phyloP scores from a whole-genome alignment of 495 filamentous ascomycete species.

The Lasiosphaeria miniovina region DNA sequence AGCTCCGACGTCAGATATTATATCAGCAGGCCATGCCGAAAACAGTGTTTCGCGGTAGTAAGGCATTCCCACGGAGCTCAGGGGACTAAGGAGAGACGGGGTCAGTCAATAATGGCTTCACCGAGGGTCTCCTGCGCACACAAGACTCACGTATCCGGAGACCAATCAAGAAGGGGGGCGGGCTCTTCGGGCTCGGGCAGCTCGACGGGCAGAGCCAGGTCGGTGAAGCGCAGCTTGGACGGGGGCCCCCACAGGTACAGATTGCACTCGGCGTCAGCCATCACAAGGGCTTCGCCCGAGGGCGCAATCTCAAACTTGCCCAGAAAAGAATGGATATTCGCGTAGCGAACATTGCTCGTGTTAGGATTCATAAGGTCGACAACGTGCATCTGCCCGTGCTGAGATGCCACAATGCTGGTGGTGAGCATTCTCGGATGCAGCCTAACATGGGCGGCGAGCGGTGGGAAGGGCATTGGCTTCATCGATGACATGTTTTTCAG shows the following conservation, averaged over 20 bases:
- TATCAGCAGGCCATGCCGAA: slow-evolving; percentile 83
- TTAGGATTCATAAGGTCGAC: slow-evolving; percentile 95
- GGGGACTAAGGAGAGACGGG: slow-evolving; percentile 49
- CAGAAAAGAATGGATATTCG: slow-evolving; percentile 63
- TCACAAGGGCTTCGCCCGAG: slow-evolving; percentile 81
- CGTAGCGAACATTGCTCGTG: slow-evolving; percentile 83
- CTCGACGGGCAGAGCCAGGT: slow-evolving; percentile 74
- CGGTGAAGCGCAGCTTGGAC: slow-evolving; percentile 83
- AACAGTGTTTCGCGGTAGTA: slow-evolving; percentile 85
- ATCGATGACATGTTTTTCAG: slow-evolving; percentile 80
- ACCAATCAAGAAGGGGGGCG: slow-evolving; percentile 56
- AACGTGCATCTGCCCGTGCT: slow-evolving; percentile 87
- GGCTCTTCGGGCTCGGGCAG: slow-evolving; percentile 62
- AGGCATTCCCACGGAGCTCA: slow-evolving; percentile 86
- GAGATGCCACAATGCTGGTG: slow-evolving; percentile 85
- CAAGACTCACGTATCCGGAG: slow-evolving; percentile 59
- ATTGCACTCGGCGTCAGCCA: slow-evolving; percentile 73
- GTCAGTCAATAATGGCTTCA: slow-evolving; percentile 13
- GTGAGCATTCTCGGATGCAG: slow-evolving; percentile 95
- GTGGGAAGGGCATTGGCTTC: slow-evolving; percentile 86
- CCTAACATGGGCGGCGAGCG: slow-evolving; percentile 85
- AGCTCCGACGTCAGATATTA: slow-evolving; percentile 77
- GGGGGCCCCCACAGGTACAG: slow-evolving; percentile 92
- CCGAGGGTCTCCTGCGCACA: too few relatives aligned
- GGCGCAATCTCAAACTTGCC: slow-evolving; percentile 82